phyloP scores from a whole-genome alignment of 768 basidiomycete genomes.

The Ramaria sp. region DNA sequence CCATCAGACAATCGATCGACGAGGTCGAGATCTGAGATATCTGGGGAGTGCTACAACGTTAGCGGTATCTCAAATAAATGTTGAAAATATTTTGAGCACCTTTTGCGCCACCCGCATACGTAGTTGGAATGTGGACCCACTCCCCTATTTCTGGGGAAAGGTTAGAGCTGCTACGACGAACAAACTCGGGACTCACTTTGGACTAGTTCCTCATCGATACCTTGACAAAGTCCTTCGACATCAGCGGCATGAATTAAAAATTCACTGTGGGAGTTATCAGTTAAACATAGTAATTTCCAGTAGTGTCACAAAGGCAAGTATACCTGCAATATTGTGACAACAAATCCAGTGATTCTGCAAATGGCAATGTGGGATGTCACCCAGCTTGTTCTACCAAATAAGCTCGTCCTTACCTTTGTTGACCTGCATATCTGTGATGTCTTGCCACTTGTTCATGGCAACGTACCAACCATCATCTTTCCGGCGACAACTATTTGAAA shows the following conservation, averaged over 20 bases:
- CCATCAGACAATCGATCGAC: constrained; percentile 76
- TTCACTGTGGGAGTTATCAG: constrained; percentile 43
- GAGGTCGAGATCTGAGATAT: constrained; percentile 66
- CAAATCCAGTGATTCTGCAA: constrained; percentile 62
- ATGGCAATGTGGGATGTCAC: background rate
- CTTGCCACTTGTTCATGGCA: constrained; percentile 99
- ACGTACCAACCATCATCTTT: constrained; percentile 76
- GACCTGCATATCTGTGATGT: constrained; percentile 90
- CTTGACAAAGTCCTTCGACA: constrained; percentile 94
- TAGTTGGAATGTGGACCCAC: constrained; percentile 87
- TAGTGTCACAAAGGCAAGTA: constrained; percentile 7
- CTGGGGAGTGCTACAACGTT: constrained; percentile 26
- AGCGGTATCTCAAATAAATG: background rate
- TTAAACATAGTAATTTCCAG: constrained; percentile 4
- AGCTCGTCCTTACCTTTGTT: constrained; percentile 44
- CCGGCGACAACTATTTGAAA: constrained; percentile 60
- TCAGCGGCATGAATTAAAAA: constrained; percentile 97
- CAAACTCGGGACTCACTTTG: constrained; percentile 31
- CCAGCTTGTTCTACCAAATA: background rate
- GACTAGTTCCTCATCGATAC: constrained; percentile 88
- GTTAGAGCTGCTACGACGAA: constrained; percentile 10
- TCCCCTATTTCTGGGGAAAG: constrained; percentile 61
- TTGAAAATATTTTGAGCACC: constrained; percentile 31
- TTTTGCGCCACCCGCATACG: constrained; percentile 95
- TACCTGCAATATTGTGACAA: constrained; percentile 78